Base-by-base conservation (phyloP, 2,329 filamentous ascomycete species). In the Xylaria sp. region DNA sequence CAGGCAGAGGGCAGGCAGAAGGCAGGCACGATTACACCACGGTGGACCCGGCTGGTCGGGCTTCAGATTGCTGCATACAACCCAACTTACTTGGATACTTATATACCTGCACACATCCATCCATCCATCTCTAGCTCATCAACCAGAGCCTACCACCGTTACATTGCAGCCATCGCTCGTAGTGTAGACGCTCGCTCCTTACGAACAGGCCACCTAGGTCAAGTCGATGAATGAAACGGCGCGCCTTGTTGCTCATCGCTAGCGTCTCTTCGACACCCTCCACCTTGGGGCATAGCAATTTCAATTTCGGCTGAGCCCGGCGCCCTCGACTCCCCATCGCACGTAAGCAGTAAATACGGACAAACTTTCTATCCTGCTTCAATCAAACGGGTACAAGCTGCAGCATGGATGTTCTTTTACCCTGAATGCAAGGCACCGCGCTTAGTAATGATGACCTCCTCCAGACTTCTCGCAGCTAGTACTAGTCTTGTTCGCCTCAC, bases 401-500 rank as follows among this genome's bases (percentile, higher is more conserved):
- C 12, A 35, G 35, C 17, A 21, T 19, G 33, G 33, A 19, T 17
- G 8, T 31, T 11, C 46, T 54, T 33, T 23, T 15, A 15, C 4
- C 21, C 9, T 4, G 40, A 31, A 31, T 31, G 28, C 5, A 6
- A n/a, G 28, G 14, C 28, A 28, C 33, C 19, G 25, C 37, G 33
- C 35, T 14, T 42, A 40, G 17, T 33, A 47, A 38, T 19, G 28
- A 31, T 31, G 5, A 31, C 9, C 9, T 31, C 28, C 28, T 31
- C 28, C 51, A 5, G 25, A n/a, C 45, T 57, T 56, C 51, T 43
- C 12, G 37, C 42, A 37, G 19, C 21, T 23, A 31, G 42, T 35
- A 42, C 25, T 50, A 50, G 45, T 35, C 38, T 37, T 56, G 45
- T 52, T 60, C 50, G 61, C 61, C 61, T 63, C 61, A 63, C 56